Percentiles rank a stretch among this genome's conserved stretches.
Conservation (phyloP, 2,329 filamentous ascomycete species). For the Hypoxylon sp. region DNA sequence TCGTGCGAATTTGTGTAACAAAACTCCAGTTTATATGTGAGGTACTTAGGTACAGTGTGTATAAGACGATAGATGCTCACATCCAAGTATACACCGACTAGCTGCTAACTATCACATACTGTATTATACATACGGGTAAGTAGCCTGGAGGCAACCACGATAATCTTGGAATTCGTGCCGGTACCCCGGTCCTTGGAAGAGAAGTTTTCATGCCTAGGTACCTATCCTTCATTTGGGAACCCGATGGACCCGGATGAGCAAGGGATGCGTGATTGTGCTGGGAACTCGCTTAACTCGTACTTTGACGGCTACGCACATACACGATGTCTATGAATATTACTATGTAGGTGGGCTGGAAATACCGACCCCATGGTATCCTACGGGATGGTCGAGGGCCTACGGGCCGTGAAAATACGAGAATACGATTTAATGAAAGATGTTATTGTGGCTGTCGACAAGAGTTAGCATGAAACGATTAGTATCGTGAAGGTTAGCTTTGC, state of each 20-base stretch:
- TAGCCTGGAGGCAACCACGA: conserved; percentile 12
- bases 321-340: conserved; percentile 10
- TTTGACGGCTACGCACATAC: conserved; percentile 28
- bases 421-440: neutral
- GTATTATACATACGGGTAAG: conserved; percentile 6
- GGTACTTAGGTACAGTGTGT: conserved; percentile 6
- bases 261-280: conserved; percentile 15
- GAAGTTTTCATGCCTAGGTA: neutral
- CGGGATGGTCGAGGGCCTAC: neutral
- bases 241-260: conserved; percentile 25
- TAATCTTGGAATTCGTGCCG: neutral
- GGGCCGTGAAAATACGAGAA: neutral
- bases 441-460: conserved; percentile 3
- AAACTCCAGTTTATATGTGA: conserved; percentile 6
- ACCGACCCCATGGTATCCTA: neutral
- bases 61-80: neutral
- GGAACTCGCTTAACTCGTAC: conserved; percentile 12
- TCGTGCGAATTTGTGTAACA: conserved; percentile 19
- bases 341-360: conserved; percentile 3
- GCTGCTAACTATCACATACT: conserved; percentile 1
- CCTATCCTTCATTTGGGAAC: conserved; percentile 9
- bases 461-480: neutral
- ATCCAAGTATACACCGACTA: conserved; percentile 1
- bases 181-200: conserved; percentile 10
- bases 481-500: conserved; percentile 16